These are phyloP conservation scores for Myxozyma lipomycoides DNA, from an alignment of 805 yeast species.

Conservation along the genomic window DNA sequence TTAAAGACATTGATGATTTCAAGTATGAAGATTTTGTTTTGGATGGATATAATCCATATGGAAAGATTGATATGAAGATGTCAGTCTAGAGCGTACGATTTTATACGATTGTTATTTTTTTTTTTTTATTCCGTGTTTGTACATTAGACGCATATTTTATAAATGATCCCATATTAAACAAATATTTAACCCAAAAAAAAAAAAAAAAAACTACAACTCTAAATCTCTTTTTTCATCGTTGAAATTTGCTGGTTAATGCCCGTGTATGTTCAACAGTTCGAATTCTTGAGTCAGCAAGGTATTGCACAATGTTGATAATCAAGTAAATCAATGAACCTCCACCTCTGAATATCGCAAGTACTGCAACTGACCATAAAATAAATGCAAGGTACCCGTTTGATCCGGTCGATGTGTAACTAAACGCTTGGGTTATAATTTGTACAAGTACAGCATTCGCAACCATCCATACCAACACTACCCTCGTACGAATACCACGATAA, in stretches of 20 bases:
- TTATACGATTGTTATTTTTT: neutral
- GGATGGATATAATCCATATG: slow-evolving; percentile 72
- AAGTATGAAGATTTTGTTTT: slow-evolving; percentile 83
- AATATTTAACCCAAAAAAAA: too few relatives aligned
- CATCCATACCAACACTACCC: slow-evolving; percentile 95
- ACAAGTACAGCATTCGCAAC: slow-evolving; percentile 73
- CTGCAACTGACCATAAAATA: slow-evolving; percentile 90
- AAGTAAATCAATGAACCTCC: slow-evolving; percentile 74
- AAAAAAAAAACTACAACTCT: too few relatives aligned
- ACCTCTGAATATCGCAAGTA: slow-evolving; percentile 75
- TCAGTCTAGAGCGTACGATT: slow-evolving; percentile 61
- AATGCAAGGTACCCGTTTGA: slow-evolving; percentile 61
- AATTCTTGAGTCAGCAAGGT: slow-evolving; percentile 21
- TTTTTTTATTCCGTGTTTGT: too few relatives aligned
- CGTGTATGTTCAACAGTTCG: slow-evolving; percentile 19
- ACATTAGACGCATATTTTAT: too few relatives aligned
- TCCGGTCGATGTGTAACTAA: slow-evolving; percentile 58
- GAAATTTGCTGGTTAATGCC: slow-evolving; percentile 17
- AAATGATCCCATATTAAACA: too few relatives aligned
- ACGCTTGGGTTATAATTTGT: slow-evolving; percentile 84
- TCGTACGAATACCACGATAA: slow-evolving; percentile 89
- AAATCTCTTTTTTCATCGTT: neutral
- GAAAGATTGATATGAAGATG: slow-evolving; percentile 91
- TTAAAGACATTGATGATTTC: slow-evolving; percentile 79
- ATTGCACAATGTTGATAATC: slow-evolving; percentile 40